Conservation (phyloP, 1,139 yeast species). For the Sugiyamaella pinicola region DNA sequence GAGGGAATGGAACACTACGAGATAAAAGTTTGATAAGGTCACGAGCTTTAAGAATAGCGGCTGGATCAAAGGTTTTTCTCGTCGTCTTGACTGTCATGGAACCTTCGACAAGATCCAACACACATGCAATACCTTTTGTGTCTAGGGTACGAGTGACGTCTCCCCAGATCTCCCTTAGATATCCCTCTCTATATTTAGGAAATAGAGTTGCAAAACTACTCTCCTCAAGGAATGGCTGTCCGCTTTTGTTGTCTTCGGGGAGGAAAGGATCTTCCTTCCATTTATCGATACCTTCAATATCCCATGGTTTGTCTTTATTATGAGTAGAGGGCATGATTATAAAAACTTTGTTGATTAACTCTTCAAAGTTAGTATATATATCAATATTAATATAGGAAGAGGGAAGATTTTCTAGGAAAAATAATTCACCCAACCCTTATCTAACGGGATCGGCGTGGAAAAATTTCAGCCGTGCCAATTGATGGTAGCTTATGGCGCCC, state of each 20-base stretch:
- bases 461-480: constrained; percentile 11
- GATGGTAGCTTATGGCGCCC: no score
- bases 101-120: constrained; percentile 90
- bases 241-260: constrained; percentile 85
- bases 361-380: background rate
- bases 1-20: constrained; percentile 96
- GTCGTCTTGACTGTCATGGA: constrained; percentile 97
- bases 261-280: constrained; percentile 90
- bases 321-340: constrained; percentile 80
- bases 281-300: constrained; percentile 90
- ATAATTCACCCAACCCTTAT: constrained; percentile 9
- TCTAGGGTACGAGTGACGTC: constrained; percentile 84
- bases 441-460: background rate
- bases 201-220: constrained; percentile 91
- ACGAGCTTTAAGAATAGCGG: constrained; percentile 88
- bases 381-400: background rate
- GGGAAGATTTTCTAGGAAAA: constrained; percentile 21
- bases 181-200: constrained; percentile 94
- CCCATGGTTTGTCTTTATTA: constrained; percentile 97
- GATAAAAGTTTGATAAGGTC: constrained; percentile 92
- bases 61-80: constrained; percentile 93
- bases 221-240: constrained; percentile 88
- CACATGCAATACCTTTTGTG: constrained; percentile 73
- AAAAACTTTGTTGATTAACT: background rate
- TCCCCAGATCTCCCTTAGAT: constrained; percentile 87